Percentiles rank a stretch among this genome's conserved stretches.
Conservation (phyloP, 2,329 filamentous ascomycete genomes). For the Aspergillus chevalieri region DNA sequence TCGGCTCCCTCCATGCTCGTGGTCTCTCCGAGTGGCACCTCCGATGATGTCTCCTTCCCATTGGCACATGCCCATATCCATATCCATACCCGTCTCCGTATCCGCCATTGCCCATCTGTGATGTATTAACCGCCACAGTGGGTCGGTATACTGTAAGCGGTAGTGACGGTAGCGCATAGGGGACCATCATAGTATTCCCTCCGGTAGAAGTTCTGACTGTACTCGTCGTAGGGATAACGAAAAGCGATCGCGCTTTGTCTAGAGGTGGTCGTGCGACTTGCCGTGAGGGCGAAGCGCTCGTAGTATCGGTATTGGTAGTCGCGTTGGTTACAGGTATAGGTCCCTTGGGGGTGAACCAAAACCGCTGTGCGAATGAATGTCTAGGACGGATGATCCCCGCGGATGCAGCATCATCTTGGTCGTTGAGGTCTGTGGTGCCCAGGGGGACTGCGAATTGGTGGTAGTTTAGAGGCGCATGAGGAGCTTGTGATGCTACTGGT, state of each 20-base stretch:
- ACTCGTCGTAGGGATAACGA: slow-evolving; percentile 22
- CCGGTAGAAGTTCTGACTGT: slow-evolving; percentile 2
- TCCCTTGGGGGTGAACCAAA: slow-evolving; percentile 17
- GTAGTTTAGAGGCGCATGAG: neutral
- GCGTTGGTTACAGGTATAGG: neutral
- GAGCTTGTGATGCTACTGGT: neutral
- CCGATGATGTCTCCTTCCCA: slow-evolving; percentile 24
- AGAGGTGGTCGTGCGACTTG: slow-evolving; percentile 26
- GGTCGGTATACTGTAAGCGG: slow-evolving; percentile 2
- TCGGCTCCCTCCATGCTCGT: slow-evolving; percentile 31
- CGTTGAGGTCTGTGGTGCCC: slow-evolving; percentile 16
- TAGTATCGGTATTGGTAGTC: neutral
- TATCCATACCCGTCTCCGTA: neutral
- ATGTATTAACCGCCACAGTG: slow-evolving; percentile 3
- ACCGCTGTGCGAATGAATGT: slow-evolving; percentile 12
- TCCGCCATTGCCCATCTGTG: neutral
- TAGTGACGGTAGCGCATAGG: slow-evolving; percentile 15
- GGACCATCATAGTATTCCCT: slow-evolving; percentile 12
- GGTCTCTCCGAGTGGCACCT: slow-evolving; percentile 35
- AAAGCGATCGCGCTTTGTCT: slow-evolving; percentile 26
- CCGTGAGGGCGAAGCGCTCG: slow-evolving; percentile 15
- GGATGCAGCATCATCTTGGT: slow-evolving; percentile 24
- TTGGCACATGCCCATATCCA: slow-evolving; percentile 2
- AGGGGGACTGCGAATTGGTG: slow-evolving; percentile 13
- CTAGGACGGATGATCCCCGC: slow-evolving; percentile 27